Conservation (phyloP, 129 eudicot genomes). For the Dittrichia graveolens region DNA sequence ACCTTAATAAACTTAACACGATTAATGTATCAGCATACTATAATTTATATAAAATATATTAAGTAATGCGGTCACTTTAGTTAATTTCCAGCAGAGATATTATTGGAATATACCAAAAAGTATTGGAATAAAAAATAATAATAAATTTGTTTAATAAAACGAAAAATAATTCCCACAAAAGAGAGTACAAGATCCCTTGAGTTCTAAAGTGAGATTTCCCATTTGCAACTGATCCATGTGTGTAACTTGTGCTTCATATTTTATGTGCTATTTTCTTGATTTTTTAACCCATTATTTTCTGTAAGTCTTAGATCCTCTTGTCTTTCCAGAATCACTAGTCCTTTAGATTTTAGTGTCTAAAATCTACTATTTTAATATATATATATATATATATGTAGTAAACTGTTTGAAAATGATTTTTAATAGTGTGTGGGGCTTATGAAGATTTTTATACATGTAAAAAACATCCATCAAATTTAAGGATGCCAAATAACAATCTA, state of each 20-base stretch:
- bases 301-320: conserved; percentile 32
- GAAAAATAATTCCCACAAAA: conserved; percentile 19
- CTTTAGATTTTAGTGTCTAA: conserved; percentile 24
- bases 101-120: background rate
- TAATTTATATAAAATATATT: too few relatives aligned
- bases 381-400: too few relatives aligned
- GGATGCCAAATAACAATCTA: too few relatives aligned
- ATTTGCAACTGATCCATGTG: conserved; percentile 28
- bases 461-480: too few relatives aligned
- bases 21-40: too few relatives aligned
- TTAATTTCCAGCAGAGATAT: background rate
- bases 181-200: conserved; percentile 37
- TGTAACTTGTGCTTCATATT: conserved; percentile 35
- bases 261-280: conserved; percentile 36
- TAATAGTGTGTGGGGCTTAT: too few relatives aligned
- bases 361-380: conserved; percentile 2
- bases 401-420: too few relatives aligned
- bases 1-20: too few relatives aligned
- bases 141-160: background rate
- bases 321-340: conserved; percentile 32
- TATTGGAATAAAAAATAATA: background rate
- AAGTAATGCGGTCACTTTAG: too few relatives aligned
- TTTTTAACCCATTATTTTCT: conserved; percentile 17
- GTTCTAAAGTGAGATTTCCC: conserved; percentile 41
- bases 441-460: too few relatives aligned